A percentile compares a stretch with the other conserved stretches of the same genome.
These are phyloP conservation scores for Meira miltonrushii DNA, from an alignment of 1,284 basidiomycete species.

Conservation along the genomic window DNA sequence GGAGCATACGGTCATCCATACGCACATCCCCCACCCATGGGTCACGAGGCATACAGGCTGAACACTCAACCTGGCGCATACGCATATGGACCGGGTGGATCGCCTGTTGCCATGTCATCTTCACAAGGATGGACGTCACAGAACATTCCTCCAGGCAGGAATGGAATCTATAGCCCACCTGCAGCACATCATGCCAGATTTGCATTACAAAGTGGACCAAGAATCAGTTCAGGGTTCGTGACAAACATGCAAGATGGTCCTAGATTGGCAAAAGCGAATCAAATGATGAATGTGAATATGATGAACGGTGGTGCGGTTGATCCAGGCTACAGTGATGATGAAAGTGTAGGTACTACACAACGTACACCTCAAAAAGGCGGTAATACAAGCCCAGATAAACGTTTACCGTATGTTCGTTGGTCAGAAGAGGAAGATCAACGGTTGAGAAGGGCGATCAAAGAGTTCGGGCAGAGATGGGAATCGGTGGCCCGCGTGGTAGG, in stretches of 20 bases:
- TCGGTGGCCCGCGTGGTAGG: slow-evolving; percentile 50
- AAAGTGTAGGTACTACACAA: background rate
- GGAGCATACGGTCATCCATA: slow-evolving; percentile 6
- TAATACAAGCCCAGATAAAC: slow-evolving; percentile 48
- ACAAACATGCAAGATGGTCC: background rate
- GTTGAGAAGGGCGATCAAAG: slow-evolving; percentile 45
- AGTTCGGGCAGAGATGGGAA: slow-evolving; percentile 51
- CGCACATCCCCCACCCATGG: slow-evolving; percentile 1
- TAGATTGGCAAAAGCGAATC: no score
- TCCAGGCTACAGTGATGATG: background rate
- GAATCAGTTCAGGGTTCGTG: background rate
- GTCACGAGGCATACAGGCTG: background rate
- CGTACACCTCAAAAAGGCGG: slow-evolving; percentile 25
- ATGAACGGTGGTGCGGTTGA: background rate
- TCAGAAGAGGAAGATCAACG: slow-evolving; percentile 48
- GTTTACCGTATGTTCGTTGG: slow-evolving; percentile 50
- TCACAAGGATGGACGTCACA: slow-evolving; percentile 6
- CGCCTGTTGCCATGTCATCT: background rate
- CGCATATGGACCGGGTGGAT: slow-evolving; percentile 10
- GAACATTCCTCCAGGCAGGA: background rate
- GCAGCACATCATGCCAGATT: background rate
- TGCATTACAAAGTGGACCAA: background rate
- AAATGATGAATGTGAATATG: background rate
- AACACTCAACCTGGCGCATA: background rate
- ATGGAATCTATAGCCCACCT: slow-evolving; percentile 4